Percentiles rank a stretch among this genome's conserved stretches.
These are phyloP conservation scores for Sistotremastrum niveocremeum DNA, from an alignment of 768 basidiomycete species.

Conservation along the genomic window DNA sequence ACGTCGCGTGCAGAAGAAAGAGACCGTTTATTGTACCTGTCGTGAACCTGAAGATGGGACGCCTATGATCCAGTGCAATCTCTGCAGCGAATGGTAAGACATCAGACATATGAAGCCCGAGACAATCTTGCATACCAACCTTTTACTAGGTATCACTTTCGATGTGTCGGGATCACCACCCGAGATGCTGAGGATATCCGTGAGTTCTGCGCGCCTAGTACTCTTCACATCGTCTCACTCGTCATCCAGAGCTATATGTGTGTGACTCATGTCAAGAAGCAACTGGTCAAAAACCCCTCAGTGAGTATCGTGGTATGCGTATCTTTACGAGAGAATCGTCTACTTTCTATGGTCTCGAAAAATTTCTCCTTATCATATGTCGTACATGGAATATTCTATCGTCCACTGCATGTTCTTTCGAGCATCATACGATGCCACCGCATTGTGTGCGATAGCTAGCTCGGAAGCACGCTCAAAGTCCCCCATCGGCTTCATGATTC, in stretches of 20 bases:
- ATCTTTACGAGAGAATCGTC: slow-evolving; percentile 1
- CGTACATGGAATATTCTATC: slow-evolving; percentile 7
- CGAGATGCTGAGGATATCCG: slow-evolving; percentile 66
- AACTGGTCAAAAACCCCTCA: slow-evolving; percentile 53
- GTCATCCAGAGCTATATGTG: slow-evolving; percentile 40
- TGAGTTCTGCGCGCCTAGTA: slow-evolving; percentile 27
- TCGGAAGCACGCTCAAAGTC: background rate
- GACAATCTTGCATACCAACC: slow-evolving; percentile 1
- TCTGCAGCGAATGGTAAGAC: slow-evolving; percentile 58
- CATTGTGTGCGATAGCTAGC: background rate
- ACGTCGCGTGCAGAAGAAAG: slow-evolving; percentile 4
- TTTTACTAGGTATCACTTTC: slow-evolving; percentile 62
- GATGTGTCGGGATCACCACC: slow-evolving; percentile 52
- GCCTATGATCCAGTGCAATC: slow-evolving; percentile 66
- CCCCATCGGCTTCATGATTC: background rate
- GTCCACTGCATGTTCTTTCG: background rate
- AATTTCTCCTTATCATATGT: slow-evolving; percentile 18
- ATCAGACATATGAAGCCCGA: background rate
- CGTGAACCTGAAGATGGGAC: slow-evolving; percentile 59
- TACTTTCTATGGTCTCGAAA: slow-evolving; percentile 8
- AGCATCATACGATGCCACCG: background rate
- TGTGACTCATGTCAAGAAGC: slow-evolving; percentile 42
- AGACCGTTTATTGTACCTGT: slow-evolving; percentile 44
- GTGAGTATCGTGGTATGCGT: slow-evolving; percentile 45
- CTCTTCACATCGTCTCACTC: slow-evolving; percentile 5